Base-by-base conservation (phyloP, 768 basidiomycete genomes). In the Psilocybe azurescens region DNA sequence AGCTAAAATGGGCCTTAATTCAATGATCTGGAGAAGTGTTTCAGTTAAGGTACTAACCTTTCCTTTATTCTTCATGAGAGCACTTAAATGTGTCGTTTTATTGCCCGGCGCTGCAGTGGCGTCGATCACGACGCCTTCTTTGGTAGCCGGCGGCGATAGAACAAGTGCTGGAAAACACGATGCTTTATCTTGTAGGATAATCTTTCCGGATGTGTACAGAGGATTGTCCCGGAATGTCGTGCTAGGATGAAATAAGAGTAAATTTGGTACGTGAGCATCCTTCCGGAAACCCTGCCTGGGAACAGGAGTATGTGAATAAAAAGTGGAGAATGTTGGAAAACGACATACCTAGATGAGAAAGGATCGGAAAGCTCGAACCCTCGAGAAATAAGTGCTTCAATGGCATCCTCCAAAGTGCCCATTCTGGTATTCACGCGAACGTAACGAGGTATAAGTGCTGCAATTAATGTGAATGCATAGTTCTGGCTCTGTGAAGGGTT, bases 51-150 rank as follows among this genome's bases (percentile, higher is more conserved):
- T 11, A 14, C 80, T 63, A 56, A 94, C 96, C 76, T 88, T 91
- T 69, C 95, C 94, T 72, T 85, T 83, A 66, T 89, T 90, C 16
- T 79, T 72, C 91, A 98, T 94, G 48, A 98, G 78, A 24, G 95
- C 94, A 66, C 93, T 91, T 24, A 99, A 76, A 74, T 97, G 94
- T 7, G 95, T 91, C 1, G 97, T 99, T 78, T 99, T 99, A 78
- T 99, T 99, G 0, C 97, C 97, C 0, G 97, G 97, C 1, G 97
- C 97, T 44, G 95, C 91, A 10, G 95, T 99, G 11, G 94, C 95
- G 74, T 99, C 97, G 44, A 98, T 91, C 32, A 95, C 92, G 51
- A 83, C 79, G 57, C 78, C 75, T 46, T 80, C 73, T 20, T 85
- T 79, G 18, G 70, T 73, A 1, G 79, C 75, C 10, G 89, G 90